Base-by-base conservation (phyloP, 495 filamentous ascomycete genomes). In the Astrothelium macrocarpum region DNA sequence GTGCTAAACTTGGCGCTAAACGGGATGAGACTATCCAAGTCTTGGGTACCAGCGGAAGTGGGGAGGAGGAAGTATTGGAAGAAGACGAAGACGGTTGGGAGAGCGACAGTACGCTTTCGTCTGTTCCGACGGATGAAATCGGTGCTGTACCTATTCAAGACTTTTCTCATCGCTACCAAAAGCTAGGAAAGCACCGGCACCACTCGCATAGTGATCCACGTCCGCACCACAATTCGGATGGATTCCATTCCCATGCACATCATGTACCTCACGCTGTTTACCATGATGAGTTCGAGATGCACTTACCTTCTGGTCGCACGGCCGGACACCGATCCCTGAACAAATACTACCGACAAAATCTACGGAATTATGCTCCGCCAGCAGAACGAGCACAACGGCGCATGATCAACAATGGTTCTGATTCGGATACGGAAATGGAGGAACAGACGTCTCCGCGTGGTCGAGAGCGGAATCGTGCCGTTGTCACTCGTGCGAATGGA, bases 291-390 rank as follows among this genome's bases (percentile, higher is more conserved):
- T 90, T 88, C 70, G 95, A 97, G 74, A 81, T 98, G 20, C 90
- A 97, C 71, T 84, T 98, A n/a, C 93, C 93, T 2, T 89, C 87
- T 20, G 94, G 94, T 34, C 84, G 87, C 62, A 87, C 87, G n/a
- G 91, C 91, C 39, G 94, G 94, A 46, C 95, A 97, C 73, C 85
- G 94, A 61, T 91, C 89, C 9, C 78, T 95, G 18, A 85, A 87
- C 65, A 82, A 80, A 60, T 97, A 96, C 75, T 98, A 85, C 75
- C 88, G 90, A 59, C 94, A 98, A 77, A 97, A 97, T 75, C 78
- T 97, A 36, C 87, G 90, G 78, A 87, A 80, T 73, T 83, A 95
- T 76, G 90, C 89, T 2, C 82, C 86, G 4, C 74, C 83, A 0
- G 82, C 84, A 18, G 91, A 95, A 72, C 82, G 82, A 18, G 65